Evolutionary conservation across 2,329 filamentous ascomycete species (phyloP), one percentile per base, ranked within the genome.

Genomic region (Parastagonospora nodorum): DNA sequence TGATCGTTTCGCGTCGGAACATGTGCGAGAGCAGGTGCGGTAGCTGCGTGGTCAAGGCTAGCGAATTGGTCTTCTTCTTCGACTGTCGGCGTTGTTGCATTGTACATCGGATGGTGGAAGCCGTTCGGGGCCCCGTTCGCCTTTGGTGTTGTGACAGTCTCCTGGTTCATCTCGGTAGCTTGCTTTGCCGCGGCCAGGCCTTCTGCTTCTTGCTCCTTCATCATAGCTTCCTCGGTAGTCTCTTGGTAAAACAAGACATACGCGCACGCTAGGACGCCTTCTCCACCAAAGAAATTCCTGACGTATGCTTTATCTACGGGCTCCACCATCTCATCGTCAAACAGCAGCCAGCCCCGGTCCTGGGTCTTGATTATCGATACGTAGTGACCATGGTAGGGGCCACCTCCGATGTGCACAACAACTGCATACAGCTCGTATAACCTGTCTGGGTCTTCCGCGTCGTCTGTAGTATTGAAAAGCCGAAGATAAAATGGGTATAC

Each of bases 171-270:
- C 66, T 74, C 67, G n/a, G 69, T 64, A 7, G 68, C 71, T 39
- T 66, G 60, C 39, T 68, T 65, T 24, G 71, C 73, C 9, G 72
- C 71, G 9, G 72, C 69, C 32, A 81, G 74, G 9, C 88, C 88
- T 71, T 96, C 92, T 40, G 85, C 87, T 64, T 95, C 92, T 69
- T 95, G 89, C 74, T 97, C 92, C 49, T 86, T 87, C 65, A 84
- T 78, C 64, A 88, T 80, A 2, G 84, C 84, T 67, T 88, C 86
- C 24, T 86, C 70, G 0, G 85, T 88, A 2, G 86, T 97, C 74
- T 99, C 93, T 72, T 97, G 94, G 75, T 99, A 99, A 74, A 99
- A 99, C 8, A 99, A 79, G 12, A 99, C 92, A 67, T 99, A 99
- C 28, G 94, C 94, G 64, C 92, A 97, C 8, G 94, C 94, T 73